Conservation (phyloP, 2,329 filamentous ascomycete genomes). For the Botrytis hyacinthi region DNA sequence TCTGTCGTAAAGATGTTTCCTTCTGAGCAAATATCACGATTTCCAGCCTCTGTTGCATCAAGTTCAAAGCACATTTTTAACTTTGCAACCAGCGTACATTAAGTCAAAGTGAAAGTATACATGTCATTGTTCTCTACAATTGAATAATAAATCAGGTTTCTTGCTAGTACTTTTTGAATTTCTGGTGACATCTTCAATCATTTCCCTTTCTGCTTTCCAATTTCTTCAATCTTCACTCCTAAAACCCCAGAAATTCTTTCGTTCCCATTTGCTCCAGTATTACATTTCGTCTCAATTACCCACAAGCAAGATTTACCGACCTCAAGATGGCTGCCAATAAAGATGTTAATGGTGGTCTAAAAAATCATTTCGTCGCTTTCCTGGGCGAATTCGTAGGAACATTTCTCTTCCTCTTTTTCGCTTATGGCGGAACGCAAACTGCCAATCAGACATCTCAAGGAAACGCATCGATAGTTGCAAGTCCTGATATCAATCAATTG, state of each 20-base stretch:
- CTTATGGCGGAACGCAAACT: constrained; percentile 28
- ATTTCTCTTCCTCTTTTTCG: constrained; percentile 13
- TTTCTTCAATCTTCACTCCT: not conserved
- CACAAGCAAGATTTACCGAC: not conserved
- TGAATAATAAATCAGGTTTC: constrained; percentile 1
- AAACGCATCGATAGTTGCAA: constrained; percentile 29
- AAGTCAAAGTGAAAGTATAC: not conserved
- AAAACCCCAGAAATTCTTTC: not conserved
- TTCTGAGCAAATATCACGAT: not conserved
- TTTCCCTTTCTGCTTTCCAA: not conserved
- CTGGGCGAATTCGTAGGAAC: not conserved
- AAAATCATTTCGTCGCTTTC: not conserved
- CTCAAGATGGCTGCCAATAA: not conserved
- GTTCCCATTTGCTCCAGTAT: not conserved
- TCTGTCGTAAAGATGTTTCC: not conserved
- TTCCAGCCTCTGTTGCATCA: not conserved
- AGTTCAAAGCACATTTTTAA: not conserved
- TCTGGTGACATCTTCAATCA: not conserved
- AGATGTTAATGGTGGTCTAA: not conserved
- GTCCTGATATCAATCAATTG: not conserved
- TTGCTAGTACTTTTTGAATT: not conserved
- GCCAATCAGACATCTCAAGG: constrained; percentile 19
- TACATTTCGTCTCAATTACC: not conserved
- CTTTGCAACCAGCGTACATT: not conserved
- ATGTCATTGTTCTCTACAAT: not conserved